A percentile compares a stretch with the other conserved stretches of the same genome.
phyloP scores from a whole-genome alignment of 106 monocot genomes.

The Cymbidium sinense region DNA sequence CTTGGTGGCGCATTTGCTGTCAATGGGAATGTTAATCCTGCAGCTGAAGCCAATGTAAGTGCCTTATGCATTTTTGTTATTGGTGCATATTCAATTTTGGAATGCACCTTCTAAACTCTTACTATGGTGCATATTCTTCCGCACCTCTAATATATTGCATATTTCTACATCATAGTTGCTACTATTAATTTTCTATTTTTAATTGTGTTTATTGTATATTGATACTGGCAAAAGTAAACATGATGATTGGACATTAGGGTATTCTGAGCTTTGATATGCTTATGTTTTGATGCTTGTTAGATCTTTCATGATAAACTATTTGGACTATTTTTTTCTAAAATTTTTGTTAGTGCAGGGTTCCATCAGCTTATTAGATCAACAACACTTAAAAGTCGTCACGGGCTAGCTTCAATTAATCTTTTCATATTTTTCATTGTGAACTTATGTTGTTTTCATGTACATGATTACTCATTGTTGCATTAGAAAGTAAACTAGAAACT shows the following conservation, averaged over 20 bases:
- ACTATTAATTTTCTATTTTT: background rate
- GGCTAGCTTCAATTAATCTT: background rate
- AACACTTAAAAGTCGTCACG: background rate
- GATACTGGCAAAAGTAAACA: background rate
- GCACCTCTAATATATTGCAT: background rate
- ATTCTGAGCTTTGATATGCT: background rate
- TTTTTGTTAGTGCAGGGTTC: too few relatives aligned
- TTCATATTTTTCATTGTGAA: background rate
- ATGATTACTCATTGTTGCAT: background rate
- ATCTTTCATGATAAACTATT: background rate
- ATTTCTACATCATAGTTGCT: background rate
- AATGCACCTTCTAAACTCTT: background rate
- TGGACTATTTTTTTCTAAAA: too few relatives aligned
- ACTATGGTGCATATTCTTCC: background rate
- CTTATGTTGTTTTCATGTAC: background rate
- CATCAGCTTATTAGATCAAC: too few relatives aligned
- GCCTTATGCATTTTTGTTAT: background rate
- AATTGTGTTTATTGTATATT: background rate
- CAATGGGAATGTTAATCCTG: slow-evolving; percentile 98
- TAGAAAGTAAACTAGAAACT: too few relatives aligned
- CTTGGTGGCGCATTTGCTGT: slow-evolving; percentile 98
- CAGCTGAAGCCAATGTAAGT: slow-evolving; percentile 92
- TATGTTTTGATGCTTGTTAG: slow-evolving; percentile 1
- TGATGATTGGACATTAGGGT: background rate
- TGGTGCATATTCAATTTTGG: background rate